Evolutionary conservation across 192 early-diverging fungal genomes (phyloP).

Genomic region (Coemansia sp.): DNA sequence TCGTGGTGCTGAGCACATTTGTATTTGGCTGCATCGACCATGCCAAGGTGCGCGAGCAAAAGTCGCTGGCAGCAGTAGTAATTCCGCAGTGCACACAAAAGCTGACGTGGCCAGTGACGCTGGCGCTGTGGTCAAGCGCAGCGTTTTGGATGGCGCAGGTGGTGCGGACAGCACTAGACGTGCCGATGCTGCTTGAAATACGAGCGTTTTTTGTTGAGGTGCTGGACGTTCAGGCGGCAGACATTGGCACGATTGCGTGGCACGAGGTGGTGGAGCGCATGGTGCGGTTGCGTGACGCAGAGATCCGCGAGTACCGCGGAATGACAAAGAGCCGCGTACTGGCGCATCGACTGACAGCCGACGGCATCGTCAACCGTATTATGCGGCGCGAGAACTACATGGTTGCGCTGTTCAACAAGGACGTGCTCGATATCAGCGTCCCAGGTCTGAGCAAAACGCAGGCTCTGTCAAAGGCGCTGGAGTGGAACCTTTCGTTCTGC

Average conservation of each 20-base stretch:
- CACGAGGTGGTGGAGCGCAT: conserved; percentile 76
- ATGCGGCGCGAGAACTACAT: conserved; percentile 97
- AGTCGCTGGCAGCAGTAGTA: conserved; percentile 74
- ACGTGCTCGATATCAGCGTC: conserved; percentile 76
- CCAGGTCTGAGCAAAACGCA: conserved; percentile 61
- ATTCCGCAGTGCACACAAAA: conserved; percentile 73
- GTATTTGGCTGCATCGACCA: conserved; percentile 90
- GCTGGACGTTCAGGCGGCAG: conserved; percentile 72
- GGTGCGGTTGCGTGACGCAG: conserved; percentile 67
- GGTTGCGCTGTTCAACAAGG: conserved; percentile 93
- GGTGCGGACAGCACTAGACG: conserved; percentile 63
- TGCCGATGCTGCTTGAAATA: conserved; percentile 76
- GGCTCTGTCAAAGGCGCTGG: conserved; percentile 81
- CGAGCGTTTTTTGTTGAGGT: conserved; percentile 80
- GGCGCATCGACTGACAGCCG: conserved; percentile 61
- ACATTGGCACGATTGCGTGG: conserved; percentile 88
- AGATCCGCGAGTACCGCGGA: conserved; percentile 56
- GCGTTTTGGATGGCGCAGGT: conserved; percentile 78
- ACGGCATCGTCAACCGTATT: conserved; percentile 87
- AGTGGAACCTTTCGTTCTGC: conserved; percentile 90
- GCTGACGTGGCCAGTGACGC: conserved; percentile 58
- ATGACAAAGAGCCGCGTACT: conserved; percentile 51
- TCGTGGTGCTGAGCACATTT: conserved; percentile 86
- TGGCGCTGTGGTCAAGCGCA: conserved; percentile 65
- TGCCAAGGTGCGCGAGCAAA: conserved; percentile 66